Base-by-base conservation (phyloP, 2,329 filamentous ascomycete genomes). In the Cladosporium sp. region DNA sequence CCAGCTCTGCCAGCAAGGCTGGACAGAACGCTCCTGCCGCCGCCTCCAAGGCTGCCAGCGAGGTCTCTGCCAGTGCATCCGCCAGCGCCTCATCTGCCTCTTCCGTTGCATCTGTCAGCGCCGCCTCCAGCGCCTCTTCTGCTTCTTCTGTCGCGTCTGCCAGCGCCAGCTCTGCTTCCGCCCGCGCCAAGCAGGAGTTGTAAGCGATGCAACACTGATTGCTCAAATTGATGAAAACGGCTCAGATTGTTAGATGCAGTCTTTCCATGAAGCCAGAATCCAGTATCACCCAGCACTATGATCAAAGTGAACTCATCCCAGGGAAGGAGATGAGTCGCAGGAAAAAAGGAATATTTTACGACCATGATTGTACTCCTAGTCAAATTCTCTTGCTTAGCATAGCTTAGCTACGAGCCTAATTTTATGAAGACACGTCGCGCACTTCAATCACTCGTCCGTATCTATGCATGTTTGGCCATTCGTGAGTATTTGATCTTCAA, bases 161-260 rank as follows among this genome's bases (percentile, higher is more conserved):
- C 72, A 67, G 70, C 62, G 69, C 70, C 61, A 67, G 69, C 68
- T 72, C 70, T 55, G 72, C 68, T 11, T 70, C 73, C 46, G 74
- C 72, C 65, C 71, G 73, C 58, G 78, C 75, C 12, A 81, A 81
- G 78, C 73, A 81, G 67, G 80, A 82, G 76, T 79, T 82, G 78
- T 82, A 81, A 68, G 62, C 50, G n/a, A 63, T 31, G n/a, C 56
- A 29, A 29, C 56, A 12, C n/a, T 6, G 35, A n/a, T 35, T 33
- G 33, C 46, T 55, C 49, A 35, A 18, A 46, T 10, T 28, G 56
- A 59, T 18, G 14, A 58, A 58, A 28, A 5, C 14, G 35, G 55
- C 26, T 46, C 37, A 29, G 16, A 26, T 44, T 23, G 56, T 57
- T 0, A 40, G 31, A 26, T 23, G 28, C 53, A 40, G n/a, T 40